Evolutionary conservation across 2,329 filamentous ascomycete species (phyloP).

Genomic region (Periglandula ipomoeae): DNA sequence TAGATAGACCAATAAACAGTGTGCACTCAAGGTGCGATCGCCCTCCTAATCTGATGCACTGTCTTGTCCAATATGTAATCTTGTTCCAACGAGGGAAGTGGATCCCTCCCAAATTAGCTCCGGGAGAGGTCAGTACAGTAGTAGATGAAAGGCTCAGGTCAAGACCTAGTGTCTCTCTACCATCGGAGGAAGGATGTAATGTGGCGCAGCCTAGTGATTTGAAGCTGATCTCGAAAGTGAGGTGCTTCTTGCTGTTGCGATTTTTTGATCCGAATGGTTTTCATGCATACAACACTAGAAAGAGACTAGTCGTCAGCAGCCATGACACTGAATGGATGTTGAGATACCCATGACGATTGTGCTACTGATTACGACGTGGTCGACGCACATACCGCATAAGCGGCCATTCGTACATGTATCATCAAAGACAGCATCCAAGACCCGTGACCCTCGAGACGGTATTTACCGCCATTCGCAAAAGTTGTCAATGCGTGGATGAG

Average conservation of each 20-base stretch:
- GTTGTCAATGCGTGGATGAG: background rate
- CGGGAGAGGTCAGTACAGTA: background rate
- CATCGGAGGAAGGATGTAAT: background rate
- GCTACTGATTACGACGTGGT: background rate
- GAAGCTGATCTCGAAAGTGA: background rate
- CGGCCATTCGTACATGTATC: background rate
- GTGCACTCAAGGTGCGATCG: background rate
- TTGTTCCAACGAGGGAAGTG: background rate
- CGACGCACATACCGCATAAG: background rate
- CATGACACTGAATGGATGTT: background rate
- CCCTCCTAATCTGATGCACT: too few relatives aligned
- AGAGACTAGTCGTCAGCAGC: background rate
- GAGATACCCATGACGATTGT: background rate
- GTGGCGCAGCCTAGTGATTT: background rate
- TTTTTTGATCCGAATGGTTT: too few relatives aligned
- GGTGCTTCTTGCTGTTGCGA: background rate
- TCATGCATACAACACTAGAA: background rate
- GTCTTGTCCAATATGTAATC: too few relatives aligned
- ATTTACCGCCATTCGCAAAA: background rate
- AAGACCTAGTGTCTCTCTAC: background rate
- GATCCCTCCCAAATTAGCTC: background rate
- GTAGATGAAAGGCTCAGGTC: background rate
- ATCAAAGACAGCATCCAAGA: background rate
- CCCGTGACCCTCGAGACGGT: background rate
- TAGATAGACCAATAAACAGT: background rate